Evolutionary conservation across 768 basidiomycete genomes (phyloP).

Genomic region (Mycena vulgaris): DNA sequence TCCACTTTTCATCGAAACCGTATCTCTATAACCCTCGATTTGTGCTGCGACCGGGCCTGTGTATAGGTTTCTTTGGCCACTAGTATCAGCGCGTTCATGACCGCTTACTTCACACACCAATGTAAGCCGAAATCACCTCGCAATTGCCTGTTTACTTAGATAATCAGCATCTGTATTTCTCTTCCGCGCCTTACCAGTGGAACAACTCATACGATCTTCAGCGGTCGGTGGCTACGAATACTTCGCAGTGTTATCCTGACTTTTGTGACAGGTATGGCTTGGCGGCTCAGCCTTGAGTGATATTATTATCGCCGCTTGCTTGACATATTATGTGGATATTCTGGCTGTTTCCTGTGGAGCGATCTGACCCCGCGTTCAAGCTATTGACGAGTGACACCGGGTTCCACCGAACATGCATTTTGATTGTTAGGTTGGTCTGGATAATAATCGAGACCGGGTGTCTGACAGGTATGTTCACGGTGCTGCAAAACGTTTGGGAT

Average conservation of each 20-base stretch:
- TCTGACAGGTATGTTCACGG: neutral
- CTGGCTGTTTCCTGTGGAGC: neutral
- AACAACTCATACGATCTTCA: neutral
- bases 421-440: neutral
- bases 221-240: neutral
- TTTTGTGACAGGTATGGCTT: neutral
- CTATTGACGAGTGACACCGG: neutral
- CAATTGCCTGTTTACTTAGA: neutral
- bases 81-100: neutral
- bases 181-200: neutral
- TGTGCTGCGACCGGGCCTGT: neutral
- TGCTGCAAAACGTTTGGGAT: too few species aligned
- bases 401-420: neutral
- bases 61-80: neutral
- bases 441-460: neutral
- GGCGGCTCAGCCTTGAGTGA: neutral
- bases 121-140: neutral
- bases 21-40: neutral
- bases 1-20: neutral
- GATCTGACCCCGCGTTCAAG: neutral
- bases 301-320: neutral
- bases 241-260: too few species aligned
- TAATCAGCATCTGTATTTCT: neutral
- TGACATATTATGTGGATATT: conserved; percentile 1
- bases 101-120: neutral